Evolutionary conservation across 495 filamentous ascomycete genomes (phyloP).

Genomic region (Penicillium herquei): DNA sequence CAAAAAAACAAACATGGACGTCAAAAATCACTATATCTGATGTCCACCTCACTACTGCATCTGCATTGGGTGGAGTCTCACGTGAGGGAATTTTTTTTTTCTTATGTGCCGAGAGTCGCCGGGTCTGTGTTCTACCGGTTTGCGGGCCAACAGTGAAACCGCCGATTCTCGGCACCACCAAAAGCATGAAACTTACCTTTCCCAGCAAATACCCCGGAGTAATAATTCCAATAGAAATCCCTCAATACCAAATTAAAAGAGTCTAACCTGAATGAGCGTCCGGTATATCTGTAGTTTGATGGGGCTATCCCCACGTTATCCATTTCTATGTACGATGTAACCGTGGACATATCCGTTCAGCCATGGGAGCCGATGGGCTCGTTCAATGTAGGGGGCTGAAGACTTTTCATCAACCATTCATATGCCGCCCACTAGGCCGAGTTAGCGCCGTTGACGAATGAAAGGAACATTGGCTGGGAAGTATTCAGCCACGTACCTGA

Average conservation of each 20-base stretch:
- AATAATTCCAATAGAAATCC: constrained; percentile 33
- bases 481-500: constrained; percentile 39
- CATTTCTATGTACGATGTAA: not conserved
- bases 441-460: constrained; percentile 1
- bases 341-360: not conserved
- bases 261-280: constrained; percentile 25
- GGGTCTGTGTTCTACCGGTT: constrained; percentile 28
- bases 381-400: constrained; percentile 13
- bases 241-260: constrained; percentile 30
- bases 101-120: constrained; percentile 38
- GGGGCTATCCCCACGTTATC: constrained; percentile 4
- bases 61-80: constrained; percentile 1
- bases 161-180: constrained; percentile 34
- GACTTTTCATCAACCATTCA: constrained; percentile 70
- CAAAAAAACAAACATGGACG: not conserved
- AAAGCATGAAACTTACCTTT: constrained; percentile 28
- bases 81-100: constrained; percentile 23
- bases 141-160: constrained; percentile 26
- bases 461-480: constrained; percentile 2
- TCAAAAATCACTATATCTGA: not conserved
- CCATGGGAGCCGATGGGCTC: not conserved
- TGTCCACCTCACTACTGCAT: constrained; percentile 2
- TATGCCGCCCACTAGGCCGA: constrained; percentile 72
- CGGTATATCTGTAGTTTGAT: constrained; percentile 17
- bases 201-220: constrained; percentile 25